phyloP scores from a whole-genome alignment of 2,329 filamentous ascomycete genomes.

The Macrophomina pseudophaseolina region DNA sequence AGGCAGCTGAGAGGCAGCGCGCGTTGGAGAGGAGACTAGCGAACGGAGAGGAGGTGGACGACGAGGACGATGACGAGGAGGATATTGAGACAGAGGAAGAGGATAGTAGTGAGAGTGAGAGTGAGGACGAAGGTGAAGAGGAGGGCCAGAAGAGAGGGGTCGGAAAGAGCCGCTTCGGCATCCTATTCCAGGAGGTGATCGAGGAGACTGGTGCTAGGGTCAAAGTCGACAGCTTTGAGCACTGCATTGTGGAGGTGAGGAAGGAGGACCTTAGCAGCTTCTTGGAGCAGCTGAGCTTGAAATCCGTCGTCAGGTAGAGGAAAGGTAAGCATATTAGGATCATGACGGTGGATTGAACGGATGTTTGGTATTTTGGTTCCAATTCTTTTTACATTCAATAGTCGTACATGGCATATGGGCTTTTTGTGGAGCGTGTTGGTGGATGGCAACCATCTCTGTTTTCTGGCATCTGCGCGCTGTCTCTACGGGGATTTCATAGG shows the following conservation, averaged over 20 bases:
- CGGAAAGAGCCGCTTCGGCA: conserved; percentile 87
- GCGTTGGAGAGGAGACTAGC: conserved; percentile 43
- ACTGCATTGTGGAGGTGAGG: conserved; percentile 95
- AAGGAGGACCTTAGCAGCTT: conserved; percentile 94
- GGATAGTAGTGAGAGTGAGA: conserved; percentile 69
- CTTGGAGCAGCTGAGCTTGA: conserved; percentile 88
- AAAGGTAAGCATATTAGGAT: background rate
- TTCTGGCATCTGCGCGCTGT: too few species aligned
- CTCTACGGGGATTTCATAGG: too few species aligned
- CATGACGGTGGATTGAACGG: background rate
- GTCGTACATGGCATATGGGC: background rate
- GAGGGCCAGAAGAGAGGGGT: conserved; percentile 67
- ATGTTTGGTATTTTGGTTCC: conserved; percentile 5
- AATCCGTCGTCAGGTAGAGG: conserved; percentile 71
- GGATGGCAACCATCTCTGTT: too few species aligned
- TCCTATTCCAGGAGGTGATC: conserved; percentile 93
- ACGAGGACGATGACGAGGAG: conserved; percentile 58
- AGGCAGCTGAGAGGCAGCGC: conserved; percentile 63
- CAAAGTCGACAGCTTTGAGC: conserved; percentile 94
- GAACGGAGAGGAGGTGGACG: conserved; percentile 66
- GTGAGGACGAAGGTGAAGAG: conserved; percentile 63
- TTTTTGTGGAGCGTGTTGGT: too few species aligned
- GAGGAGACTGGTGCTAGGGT: conserved; percentile 88
- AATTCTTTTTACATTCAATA: background rate
- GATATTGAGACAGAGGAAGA: conserved; percentile 55